Percentiles rank a stretch among this genome's conserved stretches.
Conservation (phyloP, 2,329 filamentous ascomycete genomes). For the Arthroderma sp. region DNA sequence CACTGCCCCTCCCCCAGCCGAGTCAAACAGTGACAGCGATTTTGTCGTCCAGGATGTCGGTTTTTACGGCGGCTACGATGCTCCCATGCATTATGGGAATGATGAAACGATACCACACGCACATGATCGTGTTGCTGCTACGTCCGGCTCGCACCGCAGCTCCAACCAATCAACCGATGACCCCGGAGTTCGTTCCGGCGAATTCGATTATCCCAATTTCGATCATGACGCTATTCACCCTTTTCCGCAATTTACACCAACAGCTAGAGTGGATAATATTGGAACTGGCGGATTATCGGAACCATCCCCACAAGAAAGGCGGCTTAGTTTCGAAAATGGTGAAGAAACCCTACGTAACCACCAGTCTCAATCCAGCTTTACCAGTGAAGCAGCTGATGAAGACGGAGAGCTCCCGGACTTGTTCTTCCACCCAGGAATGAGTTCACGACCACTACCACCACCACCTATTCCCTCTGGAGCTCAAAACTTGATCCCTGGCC, state of each 20-base stretch:
- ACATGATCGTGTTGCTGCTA: slow-evolving; percentile 3
- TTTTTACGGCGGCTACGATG: slow-evolving; percentile 56
- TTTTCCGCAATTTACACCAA: slow-evolving; percentile 41
- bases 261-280: slow-evolving; percentile 69
- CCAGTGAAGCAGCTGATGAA: slow-evolving; percentile 48
- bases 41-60: slow-evolving; percentile 60
- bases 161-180: slow-evolving; percentile 9
- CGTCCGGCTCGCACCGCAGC: slow-evolving; percentile 8
- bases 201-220: slow-evolving; percentile 24
- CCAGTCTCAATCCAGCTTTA: slow-evolving; percentile 31
- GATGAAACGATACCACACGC: slow-evolving; percentile 16
- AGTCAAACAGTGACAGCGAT: slow-evolving; percentile 56
- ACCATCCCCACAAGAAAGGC: slow-evolving; percentile 49
- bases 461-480: slow-evolving; percentile 46
- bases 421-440: slow-evolving; percentile 80
- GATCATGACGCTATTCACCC: slow-evolving; percentile 44
- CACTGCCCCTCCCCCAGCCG: slow-evolving; percentile 4
- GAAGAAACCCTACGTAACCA: slow-evolving; percentile 57
- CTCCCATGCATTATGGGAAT: slow-evolving; percentile 47
- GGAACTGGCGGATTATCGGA: slow-evolving; percentile 81
- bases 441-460: slow-evolving; percentile 46
- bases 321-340: slow-evolving; percentile 83
- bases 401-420: slow-evolving; percentile 73
- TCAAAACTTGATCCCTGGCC: slow-evolving; percentile 32
- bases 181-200: slow-evolving; percentile 11